Conservation (phyloP, 2,329 filamentous ascomycete genomes). For the Botrytis cinerea region DNA sequence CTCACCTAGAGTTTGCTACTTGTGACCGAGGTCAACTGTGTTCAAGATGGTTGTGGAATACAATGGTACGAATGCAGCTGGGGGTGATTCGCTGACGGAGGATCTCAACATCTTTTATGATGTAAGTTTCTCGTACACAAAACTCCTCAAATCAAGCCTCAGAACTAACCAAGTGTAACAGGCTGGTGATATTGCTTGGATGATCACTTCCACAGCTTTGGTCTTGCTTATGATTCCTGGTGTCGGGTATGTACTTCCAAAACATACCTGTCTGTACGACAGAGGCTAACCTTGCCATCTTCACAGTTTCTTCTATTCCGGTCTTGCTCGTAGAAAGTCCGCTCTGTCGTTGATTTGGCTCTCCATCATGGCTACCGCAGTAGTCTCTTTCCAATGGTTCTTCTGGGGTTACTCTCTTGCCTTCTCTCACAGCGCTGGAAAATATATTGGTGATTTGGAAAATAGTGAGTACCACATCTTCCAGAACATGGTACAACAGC, state of each 20-base stretch:
- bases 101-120: slow-evolving; percentile 87
- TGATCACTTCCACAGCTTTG: slow-evolving; percentile 77
- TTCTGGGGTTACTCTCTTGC: slow-evolving; percentile 43
- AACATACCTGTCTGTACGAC: slow-evolving; percentile 24
- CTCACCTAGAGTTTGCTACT: not conserved
- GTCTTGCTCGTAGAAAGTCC: slow-evolving; percentile 84
- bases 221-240: slow-evolving; percentile 92
- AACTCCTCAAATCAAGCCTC: slow-evolving; percentile 31
- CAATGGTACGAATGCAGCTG: slow-evolving; percentile 57
- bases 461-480: slow-evolving; percentile 52
- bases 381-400: slow-evolving; percentile 92
- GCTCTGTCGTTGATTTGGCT: slow-evolving; percentile 89
- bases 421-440: slow-evolving; percentile 57
- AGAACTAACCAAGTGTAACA: slow-evolving; percentile 55
- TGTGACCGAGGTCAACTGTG: not conserved
- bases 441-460: slow-evolving; percentile 74
- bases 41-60: slow-evolving; percentile 45
- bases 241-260: slow-evolving; percentile 61
- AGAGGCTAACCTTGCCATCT: slow-evolving; percentile 29
- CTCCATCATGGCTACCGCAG: slow-evolving; percentile 80
- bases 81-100: slow-evolving; percentile 60
- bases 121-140: slow-evolving; percentile 46
- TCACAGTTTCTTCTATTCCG: slow-evolving; percentile 80
- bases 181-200: slow-evolving; percentile 83
- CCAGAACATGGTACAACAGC: slow-evolving; percentile 8